A percentile compares a stretch with the other conserved stretches of the same genome.
phyloP scores from a whole-genome alignment of 352 stramenopile species.

The Phytopythium mirpurense region DNA sequence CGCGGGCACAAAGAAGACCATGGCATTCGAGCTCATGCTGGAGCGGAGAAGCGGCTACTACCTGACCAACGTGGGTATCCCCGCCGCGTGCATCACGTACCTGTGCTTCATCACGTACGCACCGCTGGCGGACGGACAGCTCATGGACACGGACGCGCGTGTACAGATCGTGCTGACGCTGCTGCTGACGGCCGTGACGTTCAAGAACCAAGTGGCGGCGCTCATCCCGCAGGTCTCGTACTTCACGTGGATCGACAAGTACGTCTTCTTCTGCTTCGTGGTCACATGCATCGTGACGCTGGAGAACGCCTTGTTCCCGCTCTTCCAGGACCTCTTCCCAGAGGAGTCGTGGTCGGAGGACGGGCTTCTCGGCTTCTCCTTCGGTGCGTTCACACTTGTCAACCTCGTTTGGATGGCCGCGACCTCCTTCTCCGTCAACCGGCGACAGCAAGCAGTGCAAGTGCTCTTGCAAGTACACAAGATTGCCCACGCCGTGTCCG shows the following conservation, averaged over 20 bases:
- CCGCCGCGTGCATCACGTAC: slow-evolving; percentile 42
- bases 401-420: slow-evolving; percentile 31
- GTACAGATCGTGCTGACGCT: slow-evolving; percentile 54
- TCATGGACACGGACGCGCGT: slow-evolving; percentile 45
- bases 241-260: slow-evolving; percentile 51
- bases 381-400: slow-evolving; percentile 32
- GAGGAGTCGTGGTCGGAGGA: slow-evolving; percentile 19
- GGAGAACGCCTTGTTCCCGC: slow-evolving; percentile 46
- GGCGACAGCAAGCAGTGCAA: slow-evolving; percentile 13
- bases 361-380: slow-evolving; percentile 23
- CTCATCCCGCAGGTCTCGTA: slow-evolving; percentile 61
- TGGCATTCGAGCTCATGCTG: slow-evolving; percentile 57
- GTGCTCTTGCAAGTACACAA: slow-evolving; percentile 33
- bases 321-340: slow-evolving; percentile 21
- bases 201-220: slow-evolving; percentile 46
- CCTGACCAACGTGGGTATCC: slow-evolving; percentile 47
- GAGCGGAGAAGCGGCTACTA: slow-evolving; percentile 46
- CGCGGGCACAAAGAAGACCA: slow-evolving; percentile 26
- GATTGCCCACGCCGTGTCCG: slow-evolving; percentile 27
- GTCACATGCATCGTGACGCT: slow-evolving; percentile 40
- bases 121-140: slow-evolving; percentile 18
- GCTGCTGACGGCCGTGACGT: slow-evolving; percentile 55
- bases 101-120: slow-evolving; percentile 49
- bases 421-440: slow-evolving; percentile 23
- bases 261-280: slow-evolving; percentile 62